A percentile compares a stretch with the other conserved stretches of the same genome.
Conservation (phyloP, 169 alveolate species). For the Miamiensis avidus region DNA sequence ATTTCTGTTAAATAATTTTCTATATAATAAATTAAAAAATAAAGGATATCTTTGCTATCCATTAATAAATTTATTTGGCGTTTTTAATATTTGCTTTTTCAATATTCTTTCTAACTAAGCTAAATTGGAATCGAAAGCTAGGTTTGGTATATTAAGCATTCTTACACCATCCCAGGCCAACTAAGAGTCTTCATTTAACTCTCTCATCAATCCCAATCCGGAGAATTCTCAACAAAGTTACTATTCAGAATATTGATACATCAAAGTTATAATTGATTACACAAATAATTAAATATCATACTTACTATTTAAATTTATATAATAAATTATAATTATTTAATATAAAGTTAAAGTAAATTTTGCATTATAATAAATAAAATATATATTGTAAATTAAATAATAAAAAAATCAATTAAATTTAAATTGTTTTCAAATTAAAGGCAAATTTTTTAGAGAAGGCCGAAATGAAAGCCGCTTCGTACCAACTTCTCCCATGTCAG, state of each 20-base stretch:
- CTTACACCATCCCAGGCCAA: background rate
- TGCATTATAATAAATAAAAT: too few relatives aligned
- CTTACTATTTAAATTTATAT: background rate
- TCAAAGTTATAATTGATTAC: background rate
- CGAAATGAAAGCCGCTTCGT: too few relatives aligned
- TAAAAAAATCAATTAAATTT: too few relatives aligned
- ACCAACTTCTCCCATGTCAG: too few relatives aligned
- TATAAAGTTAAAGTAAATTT: too few relatives aligned
- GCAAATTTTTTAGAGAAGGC: too few relatives aligned
- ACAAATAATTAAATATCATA: background rate
- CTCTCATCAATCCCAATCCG: background rate
- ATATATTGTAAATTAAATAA: too few relatives aligned
- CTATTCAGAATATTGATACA: background rate
- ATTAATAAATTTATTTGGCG: background rate
- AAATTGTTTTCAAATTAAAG: too few relatives aligned
- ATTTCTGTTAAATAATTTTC: too few relatives aligned
- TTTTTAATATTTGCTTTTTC: too few relatives aligned
- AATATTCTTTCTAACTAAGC: background rate
- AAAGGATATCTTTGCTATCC: background rate
- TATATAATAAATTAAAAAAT: too few relatives aligned
- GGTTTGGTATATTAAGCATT: background rate
- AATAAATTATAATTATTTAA: too few relatives aligned
- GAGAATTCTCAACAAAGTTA: background rate
- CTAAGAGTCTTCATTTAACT: background rate
- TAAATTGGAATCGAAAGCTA: background rate